Percentiles rank a stretch among this genome's conserved stretches.
phyloP scores from a whole-genome alignment of 495 filamentous ascomycete species.

The Hamigera avellanea region DNA sequence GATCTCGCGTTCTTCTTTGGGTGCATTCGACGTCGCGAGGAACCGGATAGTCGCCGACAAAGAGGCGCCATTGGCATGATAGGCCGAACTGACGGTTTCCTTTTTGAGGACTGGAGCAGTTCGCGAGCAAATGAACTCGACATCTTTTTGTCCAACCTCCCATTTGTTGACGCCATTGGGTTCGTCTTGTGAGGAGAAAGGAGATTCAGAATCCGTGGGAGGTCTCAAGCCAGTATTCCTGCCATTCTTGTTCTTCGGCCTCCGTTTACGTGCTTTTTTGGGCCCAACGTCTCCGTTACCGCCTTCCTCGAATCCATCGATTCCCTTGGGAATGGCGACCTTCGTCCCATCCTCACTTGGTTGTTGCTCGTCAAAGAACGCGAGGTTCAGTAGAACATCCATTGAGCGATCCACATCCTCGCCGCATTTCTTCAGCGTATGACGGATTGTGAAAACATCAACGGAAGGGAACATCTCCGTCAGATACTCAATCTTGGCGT shows the following conservation, averaged over 20 bases:
- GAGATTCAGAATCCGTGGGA: constrained; percentile 3
- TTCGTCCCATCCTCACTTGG: constrained; percentile 23
- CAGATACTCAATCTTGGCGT: constrained; percentile 46
- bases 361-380: constrained; percentile 53
- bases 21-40: constrained; percentile 28
- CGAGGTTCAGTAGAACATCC: constrained; percentile 69
- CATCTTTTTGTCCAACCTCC: constrained; percentile 40
- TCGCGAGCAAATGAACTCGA: constrained; percentile 46
- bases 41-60: constrained; percentile 41
- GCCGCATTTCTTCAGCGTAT: constrained; percentile 50
- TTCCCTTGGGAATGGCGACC: constrained; percentile 46
- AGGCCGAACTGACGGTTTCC: constrained; percentile 44
- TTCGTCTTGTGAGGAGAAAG: constrained; percentile 5
- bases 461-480: constrained; percentile 59
- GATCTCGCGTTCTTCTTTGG: constrained; percentile 18
- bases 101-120: constrained; percentile 30
- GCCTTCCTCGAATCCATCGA: constrained; percentile 63
- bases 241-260: constrained; percentile 12
- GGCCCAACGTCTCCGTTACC: constrained; percentile 18
- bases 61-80: constrained; percentile 51
- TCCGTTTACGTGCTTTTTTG: constrained; percentile 35
- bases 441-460: constrained; percentile 48
- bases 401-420: constrained; percentile 56
- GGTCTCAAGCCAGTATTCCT: constrained; percentile 9
- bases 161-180: constrained; percentile 36